Conservation (phyloP, 495 filamentous ascomycete species). For the Tirmania nivea region DNA sequence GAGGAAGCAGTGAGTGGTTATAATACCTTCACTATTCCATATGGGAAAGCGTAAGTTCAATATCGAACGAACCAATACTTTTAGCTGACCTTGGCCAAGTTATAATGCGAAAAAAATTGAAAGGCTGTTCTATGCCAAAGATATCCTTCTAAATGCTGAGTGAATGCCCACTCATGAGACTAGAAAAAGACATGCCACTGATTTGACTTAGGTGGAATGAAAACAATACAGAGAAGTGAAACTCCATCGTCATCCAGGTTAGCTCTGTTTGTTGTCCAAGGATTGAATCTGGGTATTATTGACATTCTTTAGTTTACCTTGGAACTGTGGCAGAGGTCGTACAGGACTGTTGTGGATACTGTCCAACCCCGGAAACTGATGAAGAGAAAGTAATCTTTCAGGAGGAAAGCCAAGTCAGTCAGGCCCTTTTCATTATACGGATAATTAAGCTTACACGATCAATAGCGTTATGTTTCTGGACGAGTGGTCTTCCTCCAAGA, state of each 20-base stretch:
- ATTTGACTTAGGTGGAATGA: conserved; percentile 34
- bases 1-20: conserved; percentile 54
- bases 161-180: not conserved
- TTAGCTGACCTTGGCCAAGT: not conserved
- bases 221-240: conserved; percentile 34
- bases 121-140: conserved; percentile 54
- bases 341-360: conserved; percentile 58
- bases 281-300: conserved; percentile 16
- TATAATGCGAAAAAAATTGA: conserved; percentile 29
- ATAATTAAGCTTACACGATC: not conserved
- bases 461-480: conserved; percentile 31
- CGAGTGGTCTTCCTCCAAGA: conserved; percentile 49
- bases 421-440: not conserved
- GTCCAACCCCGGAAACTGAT: conserved; percentile 41
- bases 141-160: conserved; percentile 64
- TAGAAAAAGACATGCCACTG: no score
- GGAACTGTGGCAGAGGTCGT: conserved; percentile 45
- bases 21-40: conserved; percentile 57
- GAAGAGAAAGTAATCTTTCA: conserved; percentile 48
- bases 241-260: conserved; percentile 61
- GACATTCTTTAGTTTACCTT: conserved; percentile 23
- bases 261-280: conserved; percentile 3
- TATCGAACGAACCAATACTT: conserved; percentile 1
- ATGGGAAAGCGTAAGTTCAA: conserved; percentile 47
- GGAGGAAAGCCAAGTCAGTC: conserved; percentile 39